Evolutionary conservation across 1,139 yeast species (phyloP), one percentile per base, ranked within the genome.

Genomic region (Geotrichum fermentans): DNA sequence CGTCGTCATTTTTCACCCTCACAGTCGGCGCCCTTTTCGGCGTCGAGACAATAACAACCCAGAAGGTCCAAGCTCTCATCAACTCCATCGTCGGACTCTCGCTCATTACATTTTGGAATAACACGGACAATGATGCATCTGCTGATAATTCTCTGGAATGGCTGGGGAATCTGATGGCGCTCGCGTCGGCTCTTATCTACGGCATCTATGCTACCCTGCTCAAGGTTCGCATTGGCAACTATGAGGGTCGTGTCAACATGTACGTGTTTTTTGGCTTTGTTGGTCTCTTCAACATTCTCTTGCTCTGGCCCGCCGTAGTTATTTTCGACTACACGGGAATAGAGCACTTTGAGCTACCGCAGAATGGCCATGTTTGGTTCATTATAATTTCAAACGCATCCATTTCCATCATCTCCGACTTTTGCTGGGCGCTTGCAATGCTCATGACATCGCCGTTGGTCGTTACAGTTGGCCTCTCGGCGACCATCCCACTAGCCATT

Each of bases 381-480:
- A 70, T 89, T 4, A 70, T 92, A 10, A 49, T 77, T 0, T 57
- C 78, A 43, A 92, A 92, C 65, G 86, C 92, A 47, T 61, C 78
- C 24, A 80, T 88, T 37, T 88, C 97, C 0, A 82, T 92, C 58
- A 69, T 89, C 16, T 84, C 95, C 40, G 98, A 92, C 63, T 88
- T 83, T 58, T 82, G 95, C 61, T 92, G 98, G 98, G 96, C 96
- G 39, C 79, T 88, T 57, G 96, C 97, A 0, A 94, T 90, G 75
- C 73, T 92, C 32, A 71, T 92, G 63, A 92, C 98, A 1, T 83
- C 94, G 44, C 98, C 98, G 0, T 73, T 92, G 55, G 90, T 96
- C 0, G 97, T 90, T 2, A 92, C 98, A 0, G 95, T 92, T 7
- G 98, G 98, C 0, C 73, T 92, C 40, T 83, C 96, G 24, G 79